Evolutionary conservation across 164 flowering plant species (phyloP), one percentile per base, ranked within the genome.

Genomic region (Protea cynaroides): DNA sequence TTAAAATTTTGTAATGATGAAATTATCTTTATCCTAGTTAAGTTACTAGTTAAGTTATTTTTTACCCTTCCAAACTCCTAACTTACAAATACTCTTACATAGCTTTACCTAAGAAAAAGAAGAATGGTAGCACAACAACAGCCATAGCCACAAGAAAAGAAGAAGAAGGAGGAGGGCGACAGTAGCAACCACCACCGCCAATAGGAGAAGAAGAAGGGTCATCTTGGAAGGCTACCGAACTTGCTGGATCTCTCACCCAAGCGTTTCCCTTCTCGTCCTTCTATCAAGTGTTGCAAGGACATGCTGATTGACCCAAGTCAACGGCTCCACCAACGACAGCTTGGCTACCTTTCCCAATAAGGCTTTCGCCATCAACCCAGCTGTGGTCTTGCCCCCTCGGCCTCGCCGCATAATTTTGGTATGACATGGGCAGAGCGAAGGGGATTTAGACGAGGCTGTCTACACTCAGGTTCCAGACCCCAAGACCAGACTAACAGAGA

Each of bases 351-450:
- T 79, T 44, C 78, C 80, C 0, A 79, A 79, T 63, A 82, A 74
- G 69, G 53, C 40, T 34, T 53, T 64, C 22, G 44, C 58, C 1
- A n/a, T 8, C 17, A 40, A 36, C 23, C 17, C 58, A 18, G 34
- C 50, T 1, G 53, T 40, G 14, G 22, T 19, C 8, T 61, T 40
- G 29, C 84, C 89, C 51, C 87, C 89, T 1, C 66, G 91, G 54
- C 95, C 91, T 22, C 83, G 86, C 23, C 78, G 96, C 54, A 87
- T 87, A 56, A 87, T 87, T 25, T 77, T 89, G 36, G 85, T 89
- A 6, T 69, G 92, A 44, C 96, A 89, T 64, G 92, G 96, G 12
- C 72, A 89, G 78, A 84, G 88, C 49, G 80, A 81, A 58, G 91
- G 90, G 23, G 86, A 86, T 52, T 82, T 86, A 0, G 86, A 85